Conservation (phyloP, 1,284 basidiomycete species). For the Schizophyllum amplum region DNA sequence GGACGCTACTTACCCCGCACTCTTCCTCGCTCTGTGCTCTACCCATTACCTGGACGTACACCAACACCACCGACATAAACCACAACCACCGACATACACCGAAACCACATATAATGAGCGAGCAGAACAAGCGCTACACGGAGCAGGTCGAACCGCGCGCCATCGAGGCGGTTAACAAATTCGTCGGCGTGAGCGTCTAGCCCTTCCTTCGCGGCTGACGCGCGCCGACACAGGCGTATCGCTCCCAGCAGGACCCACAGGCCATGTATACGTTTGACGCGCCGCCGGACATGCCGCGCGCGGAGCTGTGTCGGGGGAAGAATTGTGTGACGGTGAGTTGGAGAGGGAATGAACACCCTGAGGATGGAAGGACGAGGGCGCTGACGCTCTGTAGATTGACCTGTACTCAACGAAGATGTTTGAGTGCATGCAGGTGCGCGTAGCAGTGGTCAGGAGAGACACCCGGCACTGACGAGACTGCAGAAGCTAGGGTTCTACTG, state of each 20-base stretch:
- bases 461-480: neutral
- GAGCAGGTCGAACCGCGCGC: neutral
- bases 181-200: neutral
- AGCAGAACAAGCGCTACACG: no score
- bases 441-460: constrained; percentile 11
- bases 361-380: neutral
- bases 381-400: constrained; percentile 37
- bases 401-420: constrained; percentile 66
- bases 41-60: no score
- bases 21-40: no score
- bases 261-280: neutral
- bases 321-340: neutral
- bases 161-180: neutral
- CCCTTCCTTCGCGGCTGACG: neutral
- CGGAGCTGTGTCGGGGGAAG: neutral
- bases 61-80: no score
- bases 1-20: no score
- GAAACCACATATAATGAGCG: no score
- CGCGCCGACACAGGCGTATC: neutral
- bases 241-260: neutral
- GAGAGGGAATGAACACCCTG: neutral
- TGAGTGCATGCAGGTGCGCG: constrained; percentile 67
- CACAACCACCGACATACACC: no score
- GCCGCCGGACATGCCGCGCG: neutral
- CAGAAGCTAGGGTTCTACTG: constrained; percentile 68